Evolutionary conservation across 2,329 filamentous ascomycete genomes (phyloP), one percentile per base, ranked within the genome.

Genomic region (Aspergillus quadricinctus): DNA sequence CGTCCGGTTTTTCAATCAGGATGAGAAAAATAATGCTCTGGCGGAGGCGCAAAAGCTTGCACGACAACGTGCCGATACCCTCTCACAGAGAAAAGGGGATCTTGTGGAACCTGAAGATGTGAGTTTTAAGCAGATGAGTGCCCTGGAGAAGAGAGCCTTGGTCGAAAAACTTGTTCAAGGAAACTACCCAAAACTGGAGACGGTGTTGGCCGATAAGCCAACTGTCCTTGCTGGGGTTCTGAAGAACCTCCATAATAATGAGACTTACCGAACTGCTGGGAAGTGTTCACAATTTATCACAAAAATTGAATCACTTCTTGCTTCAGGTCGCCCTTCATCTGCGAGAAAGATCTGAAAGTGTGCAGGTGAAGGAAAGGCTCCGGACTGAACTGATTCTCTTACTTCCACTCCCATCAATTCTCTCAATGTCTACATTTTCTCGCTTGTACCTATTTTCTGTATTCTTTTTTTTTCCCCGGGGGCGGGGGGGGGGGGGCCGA

Each of bases 221-320:
- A 62, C 70, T 23, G 58, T 74, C 17, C 49, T 75, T 43, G 62
- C 61, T 19, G 66, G 71, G 49, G 67, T 77, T 41, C 45, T 67
- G 23, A 71, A 64, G 52, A 73, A 72, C 55, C 65, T 77, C 25
- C 61, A 64, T n/a, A 76, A 74, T 53, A 78, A 78, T 50, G 67
- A 68, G 46, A 77, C 73, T 14, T 78, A 76, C 61, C 67, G 70
- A n/a, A 66, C 65, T 17, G 56, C 66, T 8, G 66, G 68, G 19
- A 75, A 77, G 57, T 68, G 64, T 41, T 65, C 67, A 4, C 64
- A 71, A 46, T 74, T 78, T 51, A 59, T 77, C 57, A 58, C 64
- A 41, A 75, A 75, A 54, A 61, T 78, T 7, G 66, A 73, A 59
- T 74, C 68, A 41, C 64, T 74, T 23, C 58, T 77, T 35, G 60